Base-by-base conservation (phyloP, 352 stramenopile species). In the Pythium phragmitis region DNA sequence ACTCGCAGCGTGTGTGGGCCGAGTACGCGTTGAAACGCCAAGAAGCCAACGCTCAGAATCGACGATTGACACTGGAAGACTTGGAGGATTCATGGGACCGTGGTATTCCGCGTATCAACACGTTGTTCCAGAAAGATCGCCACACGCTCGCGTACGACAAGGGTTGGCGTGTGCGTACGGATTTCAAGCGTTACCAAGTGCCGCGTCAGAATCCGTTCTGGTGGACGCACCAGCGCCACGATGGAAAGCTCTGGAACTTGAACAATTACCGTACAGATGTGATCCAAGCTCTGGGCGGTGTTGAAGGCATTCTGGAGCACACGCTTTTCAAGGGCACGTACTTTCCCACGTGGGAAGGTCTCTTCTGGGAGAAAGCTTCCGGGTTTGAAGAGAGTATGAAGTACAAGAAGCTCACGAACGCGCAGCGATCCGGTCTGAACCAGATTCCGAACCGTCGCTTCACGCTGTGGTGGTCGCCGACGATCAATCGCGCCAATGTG, bases 221-320 rank as follows among this genome's bases (percentile, higher is more conserved):
- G 97, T 99, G 97, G 98, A 99, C 97, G 17, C 91, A 98, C 72
- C 88, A 96, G 68, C 92, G 97, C 4, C 98, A 99, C 73, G 98
- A 99, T 79, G 98, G 98, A 67, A 99, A 99, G 70, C 77, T 99
- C 34, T 99, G 98, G 98, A 99, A 99, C 81, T 73, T 99, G 23
- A 99, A 99, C 85, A 99, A 99, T 58, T 99, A 99, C 72, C 92
- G 98, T 58, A 99, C 98, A 42, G 98, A 99, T 84, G 99, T 99
- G 92, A 99, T 99, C 67, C 98, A 99, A 74, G 97, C 97, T 19
- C 82, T 99, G 23, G 98, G 98, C 70, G 98, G 98, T 62, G 97
- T 99, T 7, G 97, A 99, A 87, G 97, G 97, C 61, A 99, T 99
- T 81, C 74, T 99, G 28, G 98, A 99, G 78, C 98, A 99, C 76